Percentiles rank a stretch among this genome's conserved stretches.
Evolutionary conservation across 441 rosid genomes (phyloP).

Genomic region (Eruca vesicaria): DNA sequence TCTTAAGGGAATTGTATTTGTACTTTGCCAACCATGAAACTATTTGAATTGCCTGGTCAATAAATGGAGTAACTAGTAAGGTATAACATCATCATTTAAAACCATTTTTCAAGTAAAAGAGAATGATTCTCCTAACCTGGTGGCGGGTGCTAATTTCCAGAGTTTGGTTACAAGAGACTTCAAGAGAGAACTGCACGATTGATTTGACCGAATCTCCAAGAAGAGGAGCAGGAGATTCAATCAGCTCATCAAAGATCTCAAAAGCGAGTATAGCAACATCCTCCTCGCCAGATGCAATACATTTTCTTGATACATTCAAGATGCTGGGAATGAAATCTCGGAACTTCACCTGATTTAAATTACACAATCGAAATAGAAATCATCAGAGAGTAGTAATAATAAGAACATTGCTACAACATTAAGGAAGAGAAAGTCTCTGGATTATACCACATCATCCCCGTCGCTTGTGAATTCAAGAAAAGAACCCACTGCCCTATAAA

Average conservation of each 20-base stretch:
- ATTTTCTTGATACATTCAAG: conserved; percentile 90
- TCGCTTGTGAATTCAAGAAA: conserved; percentile 88
- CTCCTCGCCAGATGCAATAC: conserved; percentile 93
- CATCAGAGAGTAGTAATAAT: background rate
- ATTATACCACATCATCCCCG: conserved; percentile 86
- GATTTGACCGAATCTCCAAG: conserved; percentile 98
- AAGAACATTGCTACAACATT: background rate
- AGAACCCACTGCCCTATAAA: conserved; percentile 95
- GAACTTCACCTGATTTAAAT: conserved; percentile 76
- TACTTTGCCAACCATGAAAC: conserved; percentile 99
- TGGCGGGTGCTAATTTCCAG: conserved; percentile 91
- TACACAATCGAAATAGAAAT: background rate
- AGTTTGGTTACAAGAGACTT: conserved; percentile 90
- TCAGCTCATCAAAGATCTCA: conserved; percentile 98
- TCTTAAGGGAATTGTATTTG: conserved; percentile 87
- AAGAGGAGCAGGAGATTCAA: conserved; percentile 99
- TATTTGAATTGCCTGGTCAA: conserved; percentile 91
- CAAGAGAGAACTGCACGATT: conserved; percentile 95
- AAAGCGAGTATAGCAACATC: conserved; percentile 98
- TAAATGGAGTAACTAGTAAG: conserved; percentile 16
- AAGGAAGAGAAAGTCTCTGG: conserved; percentile 10
- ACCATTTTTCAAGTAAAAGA: background rate
- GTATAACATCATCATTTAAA: background rate
- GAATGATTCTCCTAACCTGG: conserved; percentile 59
- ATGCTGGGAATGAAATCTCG: conserved; percentile 98